Evolutionary conservation across 352 stramenopile species (phyloP), one percentile per base, ranked within the genome.

Genomic region (Pythium rishiriense): DNA sequence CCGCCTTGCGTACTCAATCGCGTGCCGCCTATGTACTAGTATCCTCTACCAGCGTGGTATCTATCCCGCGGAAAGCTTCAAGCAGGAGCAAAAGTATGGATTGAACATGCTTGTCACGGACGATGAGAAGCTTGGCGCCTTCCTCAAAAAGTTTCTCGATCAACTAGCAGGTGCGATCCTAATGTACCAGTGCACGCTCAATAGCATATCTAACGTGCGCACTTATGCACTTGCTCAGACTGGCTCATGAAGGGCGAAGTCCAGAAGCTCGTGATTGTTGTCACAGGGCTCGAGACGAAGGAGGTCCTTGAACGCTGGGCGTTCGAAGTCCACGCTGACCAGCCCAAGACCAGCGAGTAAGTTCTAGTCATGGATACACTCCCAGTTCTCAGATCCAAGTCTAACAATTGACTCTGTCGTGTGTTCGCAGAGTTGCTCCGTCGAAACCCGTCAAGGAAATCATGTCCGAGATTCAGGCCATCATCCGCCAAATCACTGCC

Each of bases 401-500:
- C 9, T 49, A 22, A 39, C n/a, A 47, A 19, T 64, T 39, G n/a
- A 28, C 42, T 1, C 19, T 31, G 60, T 49, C 19, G 17, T 56
- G 24, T 57, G 47, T 5, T 17, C 26, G 19, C 58, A 85, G 73
- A 46, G 45, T 62, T 17, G 33, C 71, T 41, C 58, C 62, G 29
- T 78, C 66, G 17, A 97, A 97, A 65, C 68, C 86, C 7, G 71
- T 86, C 39, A 97, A 97, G 65, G 93, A 99, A 61, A 98, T 99
- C 73, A 98, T 98, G 80, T 83, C 92, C 26, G 97, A 99, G 71
- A 99, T 99, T 59, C 96, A 99, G 76, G 96, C 97, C 9, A 99
- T 99, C 65, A 99, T 99, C 72, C 93, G 98, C 24, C 98, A 99
- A 83, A 99, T 99, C 72, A 99, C 97, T 22, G 97, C 97, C 12